A percentile compares a stretch with the other conserved stretches of the same genome.
phyloP scores from a whole-genome alignment of 495 filamentous ascomycete genomes.

The Lasiosphaeria miniovina region DNA sequence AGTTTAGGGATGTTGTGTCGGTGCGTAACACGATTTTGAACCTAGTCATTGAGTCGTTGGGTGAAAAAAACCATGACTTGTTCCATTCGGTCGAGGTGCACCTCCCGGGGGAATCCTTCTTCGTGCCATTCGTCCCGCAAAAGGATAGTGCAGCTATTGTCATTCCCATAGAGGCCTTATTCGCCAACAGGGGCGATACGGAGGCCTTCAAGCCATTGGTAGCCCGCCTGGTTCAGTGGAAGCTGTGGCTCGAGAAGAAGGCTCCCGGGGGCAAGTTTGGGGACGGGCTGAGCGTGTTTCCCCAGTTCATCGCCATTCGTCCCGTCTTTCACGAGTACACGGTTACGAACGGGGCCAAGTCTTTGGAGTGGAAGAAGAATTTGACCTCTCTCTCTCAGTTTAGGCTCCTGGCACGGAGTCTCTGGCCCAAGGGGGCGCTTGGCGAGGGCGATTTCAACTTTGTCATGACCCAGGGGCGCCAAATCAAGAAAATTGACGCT shows the following conservation, averaged over 20 bases:
- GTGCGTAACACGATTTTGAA: slow-evolving; percentile 5
- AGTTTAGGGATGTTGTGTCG: not conserved
- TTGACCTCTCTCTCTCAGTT: too few relatives aligned
- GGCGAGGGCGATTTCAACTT: too few relatives aligned
- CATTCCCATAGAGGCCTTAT: too few relatives aligned
- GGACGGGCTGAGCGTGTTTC: slow-evolving; percentile 10
- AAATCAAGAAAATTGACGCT: too few relatives aligned
- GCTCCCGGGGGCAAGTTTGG: not conserved
- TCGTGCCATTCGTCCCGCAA: not conserved
- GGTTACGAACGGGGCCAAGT: too few relatives aligned
- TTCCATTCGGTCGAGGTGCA: slow-evolving; percentile 11
- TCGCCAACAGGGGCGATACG: not conserved
- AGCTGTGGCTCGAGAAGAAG: not conserved
- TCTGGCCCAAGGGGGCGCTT: too few relatives aligned
- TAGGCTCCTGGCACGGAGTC: too few relatives aligned
- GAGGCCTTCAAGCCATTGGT: not conserved
- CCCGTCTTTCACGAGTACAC: slow-evolving; percentile 21
- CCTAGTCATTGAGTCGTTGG: slow-evolving; percentile 4
- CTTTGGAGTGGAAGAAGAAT: too few relatives aligned
- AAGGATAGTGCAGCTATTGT: too few relatives aligned
- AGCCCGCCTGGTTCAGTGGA: slow-evolving; percentile 5
- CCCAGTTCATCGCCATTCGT: slow-evolving; percentile 19
- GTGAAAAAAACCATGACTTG: not conserved
- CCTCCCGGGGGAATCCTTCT: slow-evolving; percentile 14
- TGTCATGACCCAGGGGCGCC: too few relatives aligned